Evolutionary conservation across 2,329 filamentous ascomycete species (phyloP).

Genomic region (Blumeria hordei): DNA sequence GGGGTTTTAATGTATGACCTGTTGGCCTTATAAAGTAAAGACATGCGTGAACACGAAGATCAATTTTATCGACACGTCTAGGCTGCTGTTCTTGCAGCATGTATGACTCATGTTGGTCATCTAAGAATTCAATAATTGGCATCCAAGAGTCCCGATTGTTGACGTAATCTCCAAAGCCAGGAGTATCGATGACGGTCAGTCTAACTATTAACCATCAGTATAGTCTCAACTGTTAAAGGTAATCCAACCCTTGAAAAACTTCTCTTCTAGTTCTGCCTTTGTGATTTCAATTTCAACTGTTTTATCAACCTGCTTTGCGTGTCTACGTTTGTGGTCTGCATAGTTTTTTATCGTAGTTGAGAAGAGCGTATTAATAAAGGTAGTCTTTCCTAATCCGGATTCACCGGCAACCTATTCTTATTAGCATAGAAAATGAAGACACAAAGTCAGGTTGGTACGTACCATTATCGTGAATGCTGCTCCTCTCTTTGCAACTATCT

Average conservation of each 20-base stretch:
- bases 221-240: not conserved
- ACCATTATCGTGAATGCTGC: conserved; percentile 99
- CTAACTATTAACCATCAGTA: conserved; percentile 38
- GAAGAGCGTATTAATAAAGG: conserved; percentile 99
- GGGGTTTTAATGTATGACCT: conserved; percentile 90
- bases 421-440: conserved; percentile 3
- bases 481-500: conserved; percentile 61
- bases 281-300: conserved; percentile 99
- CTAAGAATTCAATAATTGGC: conserved; percentile 98
- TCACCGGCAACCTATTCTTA: conserved; percentile 72
- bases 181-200: conserved; percentile 94
- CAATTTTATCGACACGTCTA: conserved; percentile 93
- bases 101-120: conserved; percentile 99
- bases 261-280: conserved; percentile 98
- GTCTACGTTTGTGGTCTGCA: conserved; percentile 96
- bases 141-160: conserved; percentile 99
- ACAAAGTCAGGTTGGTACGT: conserved; percentile 8
- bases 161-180: conserved; percentile 97
- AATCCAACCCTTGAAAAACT: conserved; percentile 91
- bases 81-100: conserved; percentile 99
- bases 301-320: conserved; percentile 99
- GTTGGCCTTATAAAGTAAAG: conserved; percentile 98
- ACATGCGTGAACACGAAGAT: conserved; percentile 93
- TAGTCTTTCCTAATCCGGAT: conserved; percentile 95
- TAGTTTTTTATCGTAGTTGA: conserved; percentile 99